These are phyloP conservation scores for Wickerhamiella occidentalis DNA, from an alignment of 805 yeast genomes.

Conservation along the genomic window DNA sequence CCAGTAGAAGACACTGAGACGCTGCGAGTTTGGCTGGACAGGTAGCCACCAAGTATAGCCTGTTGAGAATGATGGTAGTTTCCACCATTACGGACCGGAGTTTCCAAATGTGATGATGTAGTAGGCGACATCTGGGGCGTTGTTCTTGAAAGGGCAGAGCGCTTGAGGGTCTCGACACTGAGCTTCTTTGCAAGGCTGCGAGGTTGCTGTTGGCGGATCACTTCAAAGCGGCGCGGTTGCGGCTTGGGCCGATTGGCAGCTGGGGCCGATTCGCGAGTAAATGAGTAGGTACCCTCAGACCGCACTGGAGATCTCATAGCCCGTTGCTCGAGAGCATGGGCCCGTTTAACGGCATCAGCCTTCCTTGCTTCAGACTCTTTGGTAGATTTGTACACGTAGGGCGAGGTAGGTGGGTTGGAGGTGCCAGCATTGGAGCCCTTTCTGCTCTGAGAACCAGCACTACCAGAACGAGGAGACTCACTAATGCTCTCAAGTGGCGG, in stretches of 20 bases:
- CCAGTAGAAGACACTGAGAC: conserved; percentile 6
- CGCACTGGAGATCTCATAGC: conserved; percentile 1
- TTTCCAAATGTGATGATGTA: neutral
- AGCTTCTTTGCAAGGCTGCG: neutral
- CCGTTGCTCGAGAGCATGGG: conserved; percentile 4
- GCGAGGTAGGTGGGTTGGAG: neutral
- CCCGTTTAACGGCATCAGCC: conserved; percentile 7
- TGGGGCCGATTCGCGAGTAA: neutral
- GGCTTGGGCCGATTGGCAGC: neutral
- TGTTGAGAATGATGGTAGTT: neutral
- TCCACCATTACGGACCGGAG: neutral
- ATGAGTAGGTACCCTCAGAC: neutral
- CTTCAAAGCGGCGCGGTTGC: conserved; percentile 9
- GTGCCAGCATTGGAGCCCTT: neutral
- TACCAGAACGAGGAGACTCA: neutral
- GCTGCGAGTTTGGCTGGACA: neutral
- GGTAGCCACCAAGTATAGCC: neutral
- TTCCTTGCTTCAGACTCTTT: neutral
- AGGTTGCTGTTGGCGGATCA: conserved; percentile 6
- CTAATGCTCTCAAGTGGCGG: neutral
- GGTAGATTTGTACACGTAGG: neutral
- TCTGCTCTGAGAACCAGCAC: neutral
- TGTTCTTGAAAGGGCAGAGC: neutral
- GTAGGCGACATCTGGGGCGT: neutral
- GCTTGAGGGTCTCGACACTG: conserved; percentile 1